These are phyloP conservation scores for Vitis hybrid DNA, from an alignment of 177 flowering plant genomes.

Conservation along the genomic window DNA sequence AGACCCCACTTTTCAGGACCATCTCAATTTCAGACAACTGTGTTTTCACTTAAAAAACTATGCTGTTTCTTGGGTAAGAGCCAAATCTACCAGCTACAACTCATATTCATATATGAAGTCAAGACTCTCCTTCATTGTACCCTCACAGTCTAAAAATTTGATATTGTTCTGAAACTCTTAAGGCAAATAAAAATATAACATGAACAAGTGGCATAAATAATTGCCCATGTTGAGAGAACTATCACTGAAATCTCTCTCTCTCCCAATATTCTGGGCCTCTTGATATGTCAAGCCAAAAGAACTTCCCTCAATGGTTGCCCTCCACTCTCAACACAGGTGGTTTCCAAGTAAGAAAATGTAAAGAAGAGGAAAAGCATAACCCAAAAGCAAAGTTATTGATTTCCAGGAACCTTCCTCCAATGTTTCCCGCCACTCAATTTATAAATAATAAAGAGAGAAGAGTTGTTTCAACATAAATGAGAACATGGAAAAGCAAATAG, in stretches of 20 bases:
- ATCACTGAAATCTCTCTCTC: too few species aligned
- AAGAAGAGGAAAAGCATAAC: too few species aligned
- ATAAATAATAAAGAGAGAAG: neutral
- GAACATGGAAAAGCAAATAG: constrained; percentile 1
- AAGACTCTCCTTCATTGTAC: too few species aligned
- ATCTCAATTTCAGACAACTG: neutral
- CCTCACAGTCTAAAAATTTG: too few species aligned
- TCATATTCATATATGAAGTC: too few species aligned
- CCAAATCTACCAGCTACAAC: neutral
- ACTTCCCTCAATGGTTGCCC: neutral
- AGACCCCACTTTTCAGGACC: neutral
- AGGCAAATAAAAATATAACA: neutral
- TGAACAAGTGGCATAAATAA: neutral
- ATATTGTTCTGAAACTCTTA: neutral
- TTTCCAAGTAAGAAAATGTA: too few species aligned
- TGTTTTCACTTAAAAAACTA: neutral
- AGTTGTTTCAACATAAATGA: constrained; percentile 1
- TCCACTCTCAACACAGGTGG: neutral
- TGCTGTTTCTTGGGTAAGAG: neutral
- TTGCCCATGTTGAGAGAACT: too few species aligned
- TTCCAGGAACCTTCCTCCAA: constrained; percentile 19
- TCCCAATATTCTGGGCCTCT: too few species aligned
- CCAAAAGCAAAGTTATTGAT: too few species aligned
- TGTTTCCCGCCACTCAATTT: neutral
- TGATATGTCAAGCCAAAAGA: neutral